A percentile compares a stretch with the other conserved stretches of the same genome.
Conservation (phyloP, 139 green algal genomes). For the Closterium sp. region DNA sequence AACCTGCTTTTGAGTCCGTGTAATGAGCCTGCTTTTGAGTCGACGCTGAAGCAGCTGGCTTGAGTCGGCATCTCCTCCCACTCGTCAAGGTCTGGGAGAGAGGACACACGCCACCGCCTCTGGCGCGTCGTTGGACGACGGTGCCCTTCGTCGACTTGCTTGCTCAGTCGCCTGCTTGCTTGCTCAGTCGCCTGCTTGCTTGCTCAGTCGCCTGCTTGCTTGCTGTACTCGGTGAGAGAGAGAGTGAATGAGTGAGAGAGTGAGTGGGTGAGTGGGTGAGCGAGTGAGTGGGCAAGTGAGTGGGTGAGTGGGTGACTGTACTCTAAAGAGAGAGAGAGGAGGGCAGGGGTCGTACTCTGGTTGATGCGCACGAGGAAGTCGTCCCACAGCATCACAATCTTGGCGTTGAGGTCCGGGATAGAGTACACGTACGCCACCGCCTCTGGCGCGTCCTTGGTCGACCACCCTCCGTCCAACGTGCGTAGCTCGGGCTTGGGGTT, state of each 20-base stretch:
- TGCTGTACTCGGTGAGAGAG: neutral
- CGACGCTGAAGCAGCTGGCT: too few relatives aligned
- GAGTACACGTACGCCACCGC: neutral
- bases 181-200: neutral
- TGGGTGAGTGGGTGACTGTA: too few relatives aligned
- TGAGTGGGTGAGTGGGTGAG: too few relatives aligned
- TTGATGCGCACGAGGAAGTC: neutral
- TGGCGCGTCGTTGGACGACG: too few relatives aligned
- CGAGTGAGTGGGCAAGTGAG: too few relatives aligned
- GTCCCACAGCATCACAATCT: neutral
- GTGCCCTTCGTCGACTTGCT: too few relatives aligned
- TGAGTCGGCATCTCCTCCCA: too few relatives aligned
- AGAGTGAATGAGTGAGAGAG: too few relatives aligned
- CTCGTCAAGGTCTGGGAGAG: too few relatives aligned
- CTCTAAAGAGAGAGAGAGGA: neutral
- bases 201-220: neutral
- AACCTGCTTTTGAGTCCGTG: too few relatives aligned
- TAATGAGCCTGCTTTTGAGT: too few relatives aligned
- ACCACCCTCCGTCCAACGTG: neutral
- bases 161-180: neutral
- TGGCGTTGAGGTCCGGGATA: neutral
- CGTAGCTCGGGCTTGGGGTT: neutral
- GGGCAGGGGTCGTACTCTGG: neutral
- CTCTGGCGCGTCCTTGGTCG: neutral
- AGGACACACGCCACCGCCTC: too few relatives aligned